A percentile compares a stretch with the other conserved stretches of the same genome.
phyloP scores from a whole-genome alignment of 805 yeast genomes.

The Candida lessepsii region DNA sequence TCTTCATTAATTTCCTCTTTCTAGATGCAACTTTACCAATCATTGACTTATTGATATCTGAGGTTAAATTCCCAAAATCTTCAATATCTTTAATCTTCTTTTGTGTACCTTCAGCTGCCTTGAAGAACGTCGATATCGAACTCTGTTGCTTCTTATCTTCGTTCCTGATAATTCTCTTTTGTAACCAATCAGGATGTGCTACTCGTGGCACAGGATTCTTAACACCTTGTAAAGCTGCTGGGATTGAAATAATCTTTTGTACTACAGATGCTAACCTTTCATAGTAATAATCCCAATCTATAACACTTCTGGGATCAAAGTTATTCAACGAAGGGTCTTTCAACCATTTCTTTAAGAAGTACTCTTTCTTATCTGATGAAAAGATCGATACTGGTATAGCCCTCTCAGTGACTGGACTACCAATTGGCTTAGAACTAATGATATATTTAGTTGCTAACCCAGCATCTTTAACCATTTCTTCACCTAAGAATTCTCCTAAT shows the following conservation, averaged over 20 bases:
- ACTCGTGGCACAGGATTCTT: constrained; percentile 93
- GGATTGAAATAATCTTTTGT: constrained; percentile 92
- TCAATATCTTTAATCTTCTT: constrained; percentile 63
- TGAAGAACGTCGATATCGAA: constrained; percentile 58
- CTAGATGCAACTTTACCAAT: constrained; percentile 47
- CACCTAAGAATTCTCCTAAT: constrained; percentile 91
- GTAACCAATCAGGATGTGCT: constrained; percentile 91
- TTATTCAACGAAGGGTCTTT: constrained; percentile 71
- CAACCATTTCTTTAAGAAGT: constrained; percentile 83
- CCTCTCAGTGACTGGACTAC: constrained; percentile 91
- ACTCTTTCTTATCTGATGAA: constrained; percentile 80
- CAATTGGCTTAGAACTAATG: constrained; percentile 77
- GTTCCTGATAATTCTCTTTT: constrained; percentile 54
- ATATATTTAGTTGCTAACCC: constrained; percentile 95
- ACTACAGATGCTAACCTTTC: constrained; percentile 91
- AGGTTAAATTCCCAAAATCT: constrained; percentile 51
- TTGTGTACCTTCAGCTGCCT: constrained; percentile 40
- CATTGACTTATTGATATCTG: constrained; percentile 31
- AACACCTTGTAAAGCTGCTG: constrained; percentile 91
- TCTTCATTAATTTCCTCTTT: constrained; percentile 37
- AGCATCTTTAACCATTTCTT: constrained; percentile 93
- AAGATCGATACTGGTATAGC: constrained; percentile 97
- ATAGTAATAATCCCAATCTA: constrained; percentile 91
- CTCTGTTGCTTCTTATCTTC: constrained; percentile 74
- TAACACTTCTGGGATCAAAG: constrained; percentile 83